These are phyloP conservation scores for Huiozyma sinensis DNA, from an alignment of 805 yeast genomes.

Conservation along the genomic window DNA sequence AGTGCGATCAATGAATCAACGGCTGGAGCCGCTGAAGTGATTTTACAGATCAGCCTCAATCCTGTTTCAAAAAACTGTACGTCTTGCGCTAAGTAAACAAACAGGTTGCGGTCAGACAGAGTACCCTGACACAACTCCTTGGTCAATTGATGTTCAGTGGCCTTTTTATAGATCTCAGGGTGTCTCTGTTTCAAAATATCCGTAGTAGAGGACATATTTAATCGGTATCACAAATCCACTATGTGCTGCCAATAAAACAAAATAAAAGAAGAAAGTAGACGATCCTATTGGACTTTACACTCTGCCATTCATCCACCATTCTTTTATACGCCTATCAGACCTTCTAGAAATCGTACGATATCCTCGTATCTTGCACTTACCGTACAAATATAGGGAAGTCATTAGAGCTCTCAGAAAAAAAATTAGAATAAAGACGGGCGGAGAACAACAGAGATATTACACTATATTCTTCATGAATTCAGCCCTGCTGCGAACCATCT, in stretches of 20 bases:
- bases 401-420: too few relatives aligned
- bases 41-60: conserved; percentile 34
- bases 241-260: neutral
- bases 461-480: too few relatives aligned
- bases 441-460: too few relatives aligned
- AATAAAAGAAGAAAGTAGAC: neutral
- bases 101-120: conserved; percentile 32
- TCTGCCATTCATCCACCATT: neutral
- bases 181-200: conserved; percentile 17
- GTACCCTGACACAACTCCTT: conserved; percentile 38
- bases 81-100: conserved; percentile 40
- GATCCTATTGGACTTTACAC: neutral
- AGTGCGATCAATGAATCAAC: conserved; percentile 30
- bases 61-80: conserved; percentile 36
- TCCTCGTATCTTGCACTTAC: too few relatives aligned
- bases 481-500: too few relatives aligned
- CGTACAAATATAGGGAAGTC: too few relatives aligned
- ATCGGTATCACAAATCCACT: neutral
- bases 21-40: conserved; percentile 35
- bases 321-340: neutral
- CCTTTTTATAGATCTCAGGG: conserved; percentile 16
- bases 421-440: too few relatives aligned
- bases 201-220: conserved; percentile 11
- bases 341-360: too few relatives aligned
- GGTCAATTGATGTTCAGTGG: conserved; percentile 34